phyloP scores from a whole-genome alignment of 352 stramenopile species.

The Elongisporangium senticosum region DNA sequence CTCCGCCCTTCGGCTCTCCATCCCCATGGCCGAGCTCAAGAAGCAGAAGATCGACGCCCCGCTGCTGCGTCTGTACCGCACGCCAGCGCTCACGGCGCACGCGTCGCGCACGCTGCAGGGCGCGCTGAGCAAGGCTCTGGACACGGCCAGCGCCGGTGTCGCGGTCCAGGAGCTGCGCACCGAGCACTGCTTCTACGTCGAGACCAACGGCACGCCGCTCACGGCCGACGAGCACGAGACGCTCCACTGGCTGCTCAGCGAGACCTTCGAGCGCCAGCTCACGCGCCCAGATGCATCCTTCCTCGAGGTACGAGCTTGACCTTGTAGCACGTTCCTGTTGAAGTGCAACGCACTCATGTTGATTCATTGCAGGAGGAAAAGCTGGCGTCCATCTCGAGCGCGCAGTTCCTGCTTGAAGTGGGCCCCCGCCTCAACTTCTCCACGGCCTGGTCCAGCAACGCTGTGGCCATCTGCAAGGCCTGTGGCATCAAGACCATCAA shows the following conservation, averaged over 20 bases:
- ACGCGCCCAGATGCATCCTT: constrained; percentile 59
- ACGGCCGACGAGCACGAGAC: constrained; percentile 50
- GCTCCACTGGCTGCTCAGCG: constrained; percentile 94
- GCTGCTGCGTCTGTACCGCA: constrained; percentile 73
- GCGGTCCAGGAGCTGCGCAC: constrained; percentile 72
- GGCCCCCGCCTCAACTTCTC: constrained; percentile 98
- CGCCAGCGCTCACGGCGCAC: constrained; percentile 65
- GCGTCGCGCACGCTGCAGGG: constrained; percentile 47
- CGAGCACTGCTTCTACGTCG: constrained; percentile 97
- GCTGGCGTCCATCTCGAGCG: constrained; percentile 9
- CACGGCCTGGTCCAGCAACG: constrained; percentile 98
- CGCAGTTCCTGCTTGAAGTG: constrained; percentile 91
- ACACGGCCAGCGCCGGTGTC: constrained; percentile 11
- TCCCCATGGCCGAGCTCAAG: constrained; percentile 46
- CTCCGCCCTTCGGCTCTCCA: background rate
- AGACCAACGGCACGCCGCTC: constrained; percentile 53
- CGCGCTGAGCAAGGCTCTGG: constrained; percentile 26
- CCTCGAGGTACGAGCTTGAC: constrained; percentile 16
- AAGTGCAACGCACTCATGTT: background rate
- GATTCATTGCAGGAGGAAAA: background rate
- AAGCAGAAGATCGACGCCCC: constrained; percentile 57
- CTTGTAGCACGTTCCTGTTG: background rate
- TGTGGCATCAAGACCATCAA: constrained; percentile 88
- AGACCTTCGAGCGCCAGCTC: constrained; percentile 94
- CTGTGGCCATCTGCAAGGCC: constrained; percentile 94